Evolutionary conservation across 176 grass and related monocot genomes (phyloP), one percentile per base, ranked within the genome.

Genomic region (Avena insularis): DNA sequence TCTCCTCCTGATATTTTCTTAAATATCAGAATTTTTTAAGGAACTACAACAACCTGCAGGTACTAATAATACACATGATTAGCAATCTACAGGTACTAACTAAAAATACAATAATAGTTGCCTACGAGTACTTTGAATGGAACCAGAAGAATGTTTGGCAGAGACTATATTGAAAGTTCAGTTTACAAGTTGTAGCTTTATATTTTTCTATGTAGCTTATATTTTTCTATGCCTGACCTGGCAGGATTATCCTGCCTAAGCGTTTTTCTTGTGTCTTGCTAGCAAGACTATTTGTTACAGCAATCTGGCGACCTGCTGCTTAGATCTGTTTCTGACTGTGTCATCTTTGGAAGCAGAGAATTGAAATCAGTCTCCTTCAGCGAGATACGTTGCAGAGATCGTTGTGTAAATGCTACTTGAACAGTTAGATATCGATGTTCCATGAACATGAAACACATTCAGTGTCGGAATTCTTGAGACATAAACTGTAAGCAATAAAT

Each of bases 311-410:
- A 43, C 14, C 29, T 78, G 31, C 4, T 43, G 31, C 4, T 43
- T 36, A 36, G 14, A 35, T 35, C 64, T 67, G 14, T 6, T 9
- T 56, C 10, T 20, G 5, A 2, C 4, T 13, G 29, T 19, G 20
- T 82, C 70, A n/a, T 82, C 0, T 19, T 36, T 19, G 19, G 56
- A 90, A 82, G 29, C 51, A 45, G 71, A 78, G 27, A 21, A 83
- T 13, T 83, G 29, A 82, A 82, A 63, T 50, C 60, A 69, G 46
- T 84, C 75, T 84, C 81, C 84, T 70, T 84, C 82, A 38, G 46
- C 73, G 49, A 83, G 73, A 35, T 84, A 43, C 15, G 86, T 20
- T 38, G 31, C 53, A 69, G 25, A 60, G 35, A 75, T n/a, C 60
- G 40, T 12, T 46, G n/a, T 23, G 48, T 55, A 67, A 49, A 21